Evolutionary conservation across 129 eudicot genomes (phyloP).

Genomic region (Artemisia argyi): DNA sequence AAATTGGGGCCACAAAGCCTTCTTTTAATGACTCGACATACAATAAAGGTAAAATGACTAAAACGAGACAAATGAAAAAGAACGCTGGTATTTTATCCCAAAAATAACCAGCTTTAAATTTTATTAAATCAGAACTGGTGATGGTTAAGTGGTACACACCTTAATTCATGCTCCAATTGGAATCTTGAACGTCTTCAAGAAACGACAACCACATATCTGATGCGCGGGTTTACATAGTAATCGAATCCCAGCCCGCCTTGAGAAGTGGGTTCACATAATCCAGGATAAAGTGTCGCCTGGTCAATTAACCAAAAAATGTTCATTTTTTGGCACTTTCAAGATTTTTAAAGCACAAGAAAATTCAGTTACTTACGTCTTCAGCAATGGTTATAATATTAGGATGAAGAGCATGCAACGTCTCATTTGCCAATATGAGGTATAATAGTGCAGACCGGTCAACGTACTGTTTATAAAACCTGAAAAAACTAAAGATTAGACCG

Average conservation of each 20-base stretch:
- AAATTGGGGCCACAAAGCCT: too few relatives aligned
- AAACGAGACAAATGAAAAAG: too few relatives aligned
- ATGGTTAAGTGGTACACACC: constrained; percentile 44
- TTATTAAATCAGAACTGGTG: background rate
- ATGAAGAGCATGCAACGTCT: constrained; percentile 79
- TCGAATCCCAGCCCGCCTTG: constrained; percentile 99
- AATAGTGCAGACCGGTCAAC: constrained; percentile 84
- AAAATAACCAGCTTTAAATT: background rate
- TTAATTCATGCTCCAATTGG: constrained; percentile 90
- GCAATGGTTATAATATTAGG: constrained; percentile 93
- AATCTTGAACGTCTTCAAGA: constrained; percentile 74
- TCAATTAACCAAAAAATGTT: constrained; percentile 4
- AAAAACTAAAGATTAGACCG: constrained; percentile 24
- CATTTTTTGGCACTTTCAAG: background rate
- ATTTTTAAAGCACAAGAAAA: constrained; percentile 18
- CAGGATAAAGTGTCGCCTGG: constrained; percentile 86
- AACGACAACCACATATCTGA: constrained; percentile 89
- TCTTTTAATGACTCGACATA: too few relatives aligned
- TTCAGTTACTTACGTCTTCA: constrained; percentile 71
- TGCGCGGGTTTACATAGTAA: constrained; percentile 84
- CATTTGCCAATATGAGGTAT: constrained; percentile 90
- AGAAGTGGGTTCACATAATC: constrained; percentile 87
- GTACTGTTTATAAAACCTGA: constrained; percentile 89
- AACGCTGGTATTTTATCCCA: too few relatives aligned
- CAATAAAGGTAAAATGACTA: too few relatives aligned